phyloP scores from a whole-genome alignment of 345 rosid genomes.

The Schrenkiella parvula region DNA sequence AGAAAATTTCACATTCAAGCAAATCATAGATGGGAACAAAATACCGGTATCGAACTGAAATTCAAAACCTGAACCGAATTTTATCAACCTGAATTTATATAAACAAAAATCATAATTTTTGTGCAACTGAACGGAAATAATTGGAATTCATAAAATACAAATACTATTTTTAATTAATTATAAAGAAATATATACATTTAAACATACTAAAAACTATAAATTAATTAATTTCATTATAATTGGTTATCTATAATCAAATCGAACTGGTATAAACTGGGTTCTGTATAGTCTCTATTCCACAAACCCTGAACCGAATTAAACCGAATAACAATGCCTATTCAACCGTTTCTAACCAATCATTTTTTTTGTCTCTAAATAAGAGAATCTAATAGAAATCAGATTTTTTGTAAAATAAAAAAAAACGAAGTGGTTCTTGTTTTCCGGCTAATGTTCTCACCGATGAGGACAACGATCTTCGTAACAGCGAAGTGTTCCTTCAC shows the following conservation, averaged over 20 bases:
- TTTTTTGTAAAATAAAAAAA: neutral
- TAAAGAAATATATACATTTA: too few relatives aligned
- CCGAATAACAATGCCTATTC: neutral
- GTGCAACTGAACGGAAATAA: neutral
- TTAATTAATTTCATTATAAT: too few relatives aligned
- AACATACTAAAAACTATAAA: too few relatives aligned
- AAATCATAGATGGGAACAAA: neutral
- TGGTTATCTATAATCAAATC: neutral
- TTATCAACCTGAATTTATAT: too few relatives aligned
- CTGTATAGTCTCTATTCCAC: neutral
- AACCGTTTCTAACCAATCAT: neutral
- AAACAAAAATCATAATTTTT: too few relatives aligned
- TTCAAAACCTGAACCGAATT: neutral
- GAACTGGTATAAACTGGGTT: neutral
- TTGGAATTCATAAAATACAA: neutral
- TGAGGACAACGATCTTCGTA: conserved; percentile 93
- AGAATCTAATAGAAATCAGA: neutral
- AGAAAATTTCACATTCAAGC: neutral
- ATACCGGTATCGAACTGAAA: neutral
- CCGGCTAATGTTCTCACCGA: conserved; percentile 43
- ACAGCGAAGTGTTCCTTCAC: conserved; percentile 55
- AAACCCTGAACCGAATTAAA: neutral
- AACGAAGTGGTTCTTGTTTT: conserved; percentile 8
- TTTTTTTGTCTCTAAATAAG: neutral
- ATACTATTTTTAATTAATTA: too few relatives aligned